Evolutionary conservation across 441 rosid genomes (phyloP).

Genomic region (Populus trichocarpa): DNA sequence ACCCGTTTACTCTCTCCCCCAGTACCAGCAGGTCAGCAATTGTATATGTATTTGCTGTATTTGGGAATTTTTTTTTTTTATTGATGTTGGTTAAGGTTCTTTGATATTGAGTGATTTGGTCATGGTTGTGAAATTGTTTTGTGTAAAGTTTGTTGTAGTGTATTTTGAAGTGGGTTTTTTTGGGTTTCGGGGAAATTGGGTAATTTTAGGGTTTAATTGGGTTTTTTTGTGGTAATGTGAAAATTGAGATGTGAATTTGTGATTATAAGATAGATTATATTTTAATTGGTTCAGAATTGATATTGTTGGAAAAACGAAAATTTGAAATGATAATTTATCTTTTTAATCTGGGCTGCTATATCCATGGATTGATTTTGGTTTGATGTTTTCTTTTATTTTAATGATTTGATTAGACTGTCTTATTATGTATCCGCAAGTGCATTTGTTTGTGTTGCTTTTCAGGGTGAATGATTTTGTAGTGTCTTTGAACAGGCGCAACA

Average conservation of each 20-base stretch:
- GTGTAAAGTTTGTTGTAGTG: too few species aligned
- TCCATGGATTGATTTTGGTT: not conserved
- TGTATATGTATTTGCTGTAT: not conserved
- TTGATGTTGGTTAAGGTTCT: not conserved
- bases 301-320: not conserved
- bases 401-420: too few species aligned
- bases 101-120: not conserved
- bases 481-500: conserved; percentile 66
- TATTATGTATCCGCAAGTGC: not conserved
- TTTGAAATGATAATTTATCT: not conserved
- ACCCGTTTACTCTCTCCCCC: conserved; percentile 68
- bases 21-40: conserved; percentile 68
- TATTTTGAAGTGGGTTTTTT: too few species aligned
- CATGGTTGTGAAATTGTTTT: too few species aligned
- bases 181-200: too few species aligned
- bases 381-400: not conserved
- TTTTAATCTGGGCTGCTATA: not conserved
- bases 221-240: not conserved
- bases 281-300: not conserved
- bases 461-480: conserved; percentile 1
- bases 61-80: not conserved
- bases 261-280: not conserved
- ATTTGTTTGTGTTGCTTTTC: not conserved
- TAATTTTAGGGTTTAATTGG: too few species aligned
- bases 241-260: not conserved